Conservation (phyloP, 257 asterid species). For the Nicotiana tomentosiformis region DNA sequence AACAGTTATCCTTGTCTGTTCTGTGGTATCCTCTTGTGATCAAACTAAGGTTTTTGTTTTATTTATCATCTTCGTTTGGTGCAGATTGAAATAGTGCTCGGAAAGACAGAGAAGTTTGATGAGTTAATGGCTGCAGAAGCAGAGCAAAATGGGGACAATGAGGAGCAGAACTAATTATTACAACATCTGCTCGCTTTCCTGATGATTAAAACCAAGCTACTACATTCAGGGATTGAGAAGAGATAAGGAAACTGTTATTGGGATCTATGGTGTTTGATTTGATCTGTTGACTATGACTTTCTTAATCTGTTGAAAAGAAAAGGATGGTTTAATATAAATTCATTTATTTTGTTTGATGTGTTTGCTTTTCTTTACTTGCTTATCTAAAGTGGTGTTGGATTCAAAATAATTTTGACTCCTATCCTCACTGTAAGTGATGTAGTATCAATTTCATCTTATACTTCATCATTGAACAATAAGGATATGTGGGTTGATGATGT, state of each 20-base stretch:
- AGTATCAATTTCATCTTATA: neutral
- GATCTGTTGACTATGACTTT: neutral
- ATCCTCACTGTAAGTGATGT: neutral
- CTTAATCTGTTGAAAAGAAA: neutral
- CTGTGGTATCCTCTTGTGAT: neutral
- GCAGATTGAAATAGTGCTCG: conserved; percentile 55
- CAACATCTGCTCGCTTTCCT: neutral
- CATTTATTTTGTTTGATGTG: neutral
- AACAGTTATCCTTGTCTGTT: neutral
- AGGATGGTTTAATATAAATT: neutral
- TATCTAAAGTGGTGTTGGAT: neutral
- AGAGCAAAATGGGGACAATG: conserved; percentile 30
- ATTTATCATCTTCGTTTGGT: neutral
- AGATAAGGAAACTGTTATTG: neutral
- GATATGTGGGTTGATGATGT: neutral
- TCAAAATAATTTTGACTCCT: neutral
- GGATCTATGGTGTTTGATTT: neutral
- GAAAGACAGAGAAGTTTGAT: conserved; percentile 44
- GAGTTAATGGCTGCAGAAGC: conserved; percentile 64
- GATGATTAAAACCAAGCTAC: neutral
- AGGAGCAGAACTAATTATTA: conserved; percentile 30
- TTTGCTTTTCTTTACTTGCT: neutral
- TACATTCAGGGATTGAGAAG: neutral
- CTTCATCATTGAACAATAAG: neutral
- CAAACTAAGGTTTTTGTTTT: neutral